phyloP scores from a whole-genome alignment of 2,329 filamentous ascomycete species.

The Colletotrichum higginsianum region DNA sequence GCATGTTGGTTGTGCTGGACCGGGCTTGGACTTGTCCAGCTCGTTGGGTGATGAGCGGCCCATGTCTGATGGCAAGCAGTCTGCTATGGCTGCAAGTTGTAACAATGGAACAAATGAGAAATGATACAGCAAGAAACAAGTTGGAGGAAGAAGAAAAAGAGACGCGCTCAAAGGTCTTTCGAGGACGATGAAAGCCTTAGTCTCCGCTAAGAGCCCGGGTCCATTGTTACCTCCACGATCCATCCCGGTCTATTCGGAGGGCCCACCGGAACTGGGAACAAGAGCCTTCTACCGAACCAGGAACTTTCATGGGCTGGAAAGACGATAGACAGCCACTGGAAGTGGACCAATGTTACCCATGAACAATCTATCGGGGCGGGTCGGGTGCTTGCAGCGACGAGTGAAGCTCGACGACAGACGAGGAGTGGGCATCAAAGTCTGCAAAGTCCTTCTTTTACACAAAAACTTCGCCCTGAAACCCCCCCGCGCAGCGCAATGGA shows the following conservation, averaged over 20 bases:
- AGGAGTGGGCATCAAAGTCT: slow-evolving; percentile 7
- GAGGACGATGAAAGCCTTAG: too few relatives aligned
- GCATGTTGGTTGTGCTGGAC: too few relatives aligned
- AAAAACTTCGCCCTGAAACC: not conserved
- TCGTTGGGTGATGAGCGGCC: too few relatives aligned
- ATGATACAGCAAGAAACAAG: too few relatives aligned
- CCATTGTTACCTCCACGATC: too few relatives aligned
- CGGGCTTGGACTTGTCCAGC: too few relatives aligned
- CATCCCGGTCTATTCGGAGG: not conserved
- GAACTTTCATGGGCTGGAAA: not conserved
- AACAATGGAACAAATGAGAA: too few relatives aligned
- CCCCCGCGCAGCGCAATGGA: slow-evolving; percentile 5
- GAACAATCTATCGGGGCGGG: not conserved
- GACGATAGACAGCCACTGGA: not conserved
- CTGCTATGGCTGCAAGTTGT: too few relatives aligned
- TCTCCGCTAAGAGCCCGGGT: too few relatives aligned
- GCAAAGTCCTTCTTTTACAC: not conserved
- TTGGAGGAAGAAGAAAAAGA: too few relatives aligned
- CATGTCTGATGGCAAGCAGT: too few relatives aligned
- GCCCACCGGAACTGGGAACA: not conserved
- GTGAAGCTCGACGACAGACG: not conserved
- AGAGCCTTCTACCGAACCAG: not conserved
- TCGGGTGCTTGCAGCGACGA: slow-evolving; percentile 1
- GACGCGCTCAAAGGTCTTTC: too few relatives aligned
- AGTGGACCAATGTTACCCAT: not conserved